Percentiles rank a stretch among this genome's conserved stretches.
Evolutionary conservation across 176 grass and related monocot genomes (phyloP).

Genomic region (Eremochloa ophiuroides): DNA sequence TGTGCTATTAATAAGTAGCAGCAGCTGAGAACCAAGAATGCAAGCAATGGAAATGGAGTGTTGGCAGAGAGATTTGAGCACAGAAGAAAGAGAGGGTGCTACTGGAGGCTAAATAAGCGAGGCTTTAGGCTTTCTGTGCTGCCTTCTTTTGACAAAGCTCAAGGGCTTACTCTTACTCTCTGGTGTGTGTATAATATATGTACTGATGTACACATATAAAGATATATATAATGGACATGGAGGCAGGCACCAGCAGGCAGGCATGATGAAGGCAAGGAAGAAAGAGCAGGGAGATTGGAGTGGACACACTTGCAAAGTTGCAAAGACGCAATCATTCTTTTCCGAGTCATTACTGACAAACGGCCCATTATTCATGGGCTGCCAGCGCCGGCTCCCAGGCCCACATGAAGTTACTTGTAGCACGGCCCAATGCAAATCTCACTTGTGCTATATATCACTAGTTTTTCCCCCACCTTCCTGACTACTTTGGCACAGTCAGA

Average conservation of each 20-base stretch:
- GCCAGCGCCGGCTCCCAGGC: background rate
- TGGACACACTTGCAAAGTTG: background rate
- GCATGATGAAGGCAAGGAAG: background rate
- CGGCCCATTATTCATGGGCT: background rate
- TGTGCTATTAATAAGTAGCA: too few relatives aligned
- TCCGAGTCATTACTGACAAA: background rate
- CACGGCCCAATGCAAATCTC: background rate
- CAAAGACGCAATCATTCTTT: background rate
- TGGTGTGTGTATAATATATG: background rate
- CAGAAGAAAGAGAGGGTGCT: background rate
- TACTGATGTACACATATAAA: background rate
- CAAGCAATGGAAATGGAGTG: background rate
- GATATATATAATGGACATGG: background rate
- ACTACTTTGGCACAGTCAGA: background rate
- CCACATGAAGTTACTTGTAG: background rate
- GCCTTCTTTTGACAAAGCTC: conserved; percentile 22
- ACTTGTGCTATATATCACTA: background rate
- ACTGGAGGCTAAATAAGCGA: conserved; percentile 16
- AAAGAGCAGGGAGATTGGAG: background rate
- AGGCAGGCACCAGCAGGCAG: background rate
- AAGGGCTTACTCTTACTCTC: background rate
- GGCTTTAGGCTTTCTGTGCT: conserved; percentile 15
- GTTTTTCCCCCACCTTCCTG: background rate
- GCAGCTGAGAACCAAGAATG: background rate
- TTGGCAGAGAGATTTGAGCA: background rate